Conservation (phyloP, 148 eudicot species). For the Linanthus parryae region DNA sequence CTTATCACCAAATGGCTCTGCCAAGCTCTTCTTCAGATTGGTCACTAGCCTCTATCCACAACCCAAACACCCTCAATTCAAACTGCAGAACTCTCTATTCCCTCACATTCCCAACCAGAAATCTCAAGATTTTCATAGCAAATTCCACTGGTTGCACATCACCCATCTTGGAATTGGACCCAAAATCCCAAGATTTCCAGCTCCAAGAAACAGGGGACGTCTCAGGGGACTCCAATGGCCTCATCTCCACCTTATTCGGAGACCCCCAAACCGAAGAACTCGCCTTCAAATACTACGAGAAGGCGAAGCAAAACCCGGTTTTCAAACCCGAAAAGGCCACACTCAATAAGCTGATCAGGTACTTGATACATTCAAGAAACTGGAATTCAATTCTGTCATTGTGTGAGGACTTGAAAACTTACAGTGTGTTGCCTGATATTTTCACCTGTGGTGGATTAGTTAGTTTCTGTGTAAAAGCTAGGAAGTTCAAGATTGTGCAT, state of each 20-base stretch:
- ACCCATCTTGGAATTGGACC: no score
- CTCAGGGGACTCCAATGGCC: constrained; percentile 21
- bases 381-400: constrained; percentile 40
- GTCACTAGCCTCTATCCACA: no score
- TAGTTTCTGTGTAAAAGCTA: constrained; percentile 45
- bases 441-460: constrained; percentile 47
- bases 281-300: constrained; percentile 46
- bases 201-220: no score
- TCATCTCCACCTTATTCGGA: constrained; percentile 24
- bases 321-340: constrained; percentile 47
- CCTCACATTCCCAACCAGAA: no score
- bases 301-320: constrained; percentile 33
- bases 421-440: constrained; percentile 38
- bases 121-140: no score
- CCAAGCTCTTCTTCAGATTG: no score
- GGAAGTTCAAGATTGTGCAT: constrained; percentile 52
- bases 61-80: no score
- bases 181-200: no score
- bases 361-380: constrained; percentile 39
- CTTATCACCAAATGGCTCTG: no score
- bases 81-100: no score
- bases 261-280: constrained; percentile 42
- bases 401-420: constrained; percentile 35
- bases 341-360: constrained; percentile 40
- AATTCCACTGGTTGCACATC: no score